A percentile compares a stretch with the other conserved stretches of the same genome.
Evolutionary conservation across 148 eudicot genomes (phyloP).

Genomic region (Diospyros kaki): DNA sequence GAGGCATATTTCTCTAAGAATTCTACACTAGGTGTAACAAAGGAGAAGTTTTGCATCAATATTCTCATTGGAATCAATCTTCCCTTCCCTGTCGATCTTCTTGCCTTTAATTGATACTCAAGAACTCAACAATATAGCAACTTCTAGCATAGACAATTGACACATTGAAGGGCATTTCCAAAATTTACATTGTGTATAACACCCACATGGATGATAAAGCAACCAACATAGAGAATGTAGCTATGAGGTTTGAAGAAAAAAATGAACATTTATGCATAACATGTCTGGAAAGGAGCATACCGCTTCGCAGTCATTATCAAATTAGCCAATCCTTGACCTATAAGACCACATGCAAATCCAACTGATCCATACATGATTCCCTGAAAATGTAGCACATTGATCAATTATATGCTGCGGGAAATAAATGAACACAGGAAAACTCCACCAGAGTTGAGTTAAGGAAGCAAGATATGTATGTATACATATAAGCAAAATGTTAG

Average conservation of each 20-base stretch:
- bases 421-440: background rate
- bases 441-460: conserved; percentile 2
- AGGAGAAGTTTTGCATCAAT: background rate
- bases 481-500: background rate
- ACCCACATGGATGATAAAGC: background rate
- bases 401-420: background rate
- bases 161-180: background rate
- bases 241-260: background rate
- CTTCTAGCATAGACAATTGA: background rate
- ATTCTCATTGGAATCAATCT: background rate
- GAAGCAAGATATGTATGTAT: background rate
- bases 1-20: no score
- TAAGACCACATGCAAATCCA: conserved; percentile 60
- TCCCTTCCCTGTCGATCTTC: no score
- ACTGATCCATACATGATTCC: conserved; percentile 61
- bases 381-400: conserved; percentile 22
- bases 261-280: background rate
- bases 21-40: no score
- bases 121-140: background rate
- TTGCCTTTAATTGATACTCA: background rate
- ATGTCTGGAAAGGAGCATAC: conserved; percentile 18
- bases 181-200: background rate
- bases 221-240: background rate
- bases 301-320: conserved; percentile 63
- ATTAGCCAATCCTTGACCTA: conserved; percentile 71